Percentiles rank a stretch among this genome's conserved stretches.
These are phyloP conservation scores for Fonsecaea pedrosoi DNA, from an alignment of 2,329 filamentous ascomycete genomes.

Conservation along the genomic window DNA sequence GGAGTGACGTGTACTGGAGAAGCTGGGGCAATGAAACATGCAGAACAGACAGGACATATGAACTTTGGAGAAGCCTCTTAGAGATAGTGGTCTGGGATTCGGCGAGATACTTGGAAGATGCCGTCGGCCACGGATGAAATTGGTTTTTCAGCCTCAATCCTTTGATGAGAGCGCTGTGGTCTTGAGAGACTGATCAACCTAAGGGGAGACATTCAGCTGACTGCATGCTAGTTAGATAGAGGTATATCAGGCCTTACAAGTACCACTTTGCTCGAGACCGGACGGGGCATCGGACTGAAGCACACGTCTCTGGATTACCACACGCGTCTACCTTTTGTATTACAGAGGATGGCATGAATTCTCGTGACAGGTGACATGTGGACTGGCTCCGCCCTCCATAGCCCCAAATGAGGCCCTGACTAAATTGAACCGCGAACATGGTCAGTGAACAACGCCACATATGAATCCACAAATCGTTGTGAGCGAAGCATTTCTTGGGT, in stretches of 20 bases:
- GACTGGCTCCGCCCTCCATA: neutral
- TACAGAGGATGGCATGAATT: neutral
- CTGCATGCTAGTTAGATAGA: neutral
- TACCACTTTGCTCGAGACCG: neutral
- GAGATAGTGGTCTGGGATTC: conserved; percentile 3
- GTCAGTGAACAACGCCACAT: neutral
- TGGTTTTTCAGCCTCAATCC: neutral
- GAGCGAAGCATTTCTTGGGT: conserved; percentile 1
- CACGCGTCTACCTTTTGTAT: neutral
- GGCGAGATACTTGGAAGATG: neutral
- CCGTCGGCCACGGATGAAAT: neutral
- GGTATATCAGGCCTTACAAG: neutral
- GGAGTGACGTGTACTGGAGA: conserved; percentile 53
- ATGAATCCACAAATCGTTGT: neutral
- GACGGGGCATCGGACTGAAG: neutral
- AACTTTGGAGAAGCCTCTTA: conserved; percentile 57
- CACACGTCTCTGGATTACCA: no score
- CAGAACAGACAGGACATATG: conserved; percentile 55
- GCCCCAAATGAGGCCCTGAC: neutral
- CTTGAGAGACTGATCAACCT: neutral
- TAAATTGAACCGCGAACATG: neutral
- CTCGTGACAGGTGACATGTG: neutral
- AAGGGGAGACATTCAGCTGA: neutral
- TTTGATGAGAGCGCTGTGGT: neutral
- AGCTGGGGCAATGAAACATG: conserved; percentile 55